Conservation (phyloP, 2,329 filamentous ascomycete genomes). For the Mycosphaerella sp. region DNA sequence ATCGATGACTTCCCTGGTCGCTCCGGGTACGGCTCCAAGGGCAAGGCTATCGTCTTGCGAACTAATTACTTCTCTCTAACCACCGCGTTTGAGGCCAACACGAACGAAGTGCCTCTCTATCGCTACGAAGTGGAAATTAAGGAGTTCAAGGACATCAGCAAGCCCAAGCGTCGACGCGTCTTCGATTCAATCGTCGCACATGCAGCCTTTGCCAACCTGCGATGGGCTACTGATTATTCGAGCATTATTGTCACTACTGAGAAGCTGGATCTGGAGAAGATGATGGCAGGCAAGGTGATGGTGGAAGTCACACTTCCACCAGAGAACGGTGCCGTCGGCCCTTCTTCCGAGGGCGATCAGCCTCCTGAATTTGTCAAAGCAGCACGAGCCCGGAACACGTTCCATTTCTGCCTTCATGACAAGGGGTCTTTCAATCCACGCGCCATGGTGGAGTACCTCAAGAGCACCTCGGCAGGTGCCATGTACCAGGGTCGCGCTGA, state of each 20-base stretch:
- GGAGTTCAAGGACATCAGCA: constrained; percentile 27
- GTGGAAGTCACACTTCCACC: constrained; percentile 31
- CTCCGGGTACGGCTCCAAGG: constrained; percentile 35
- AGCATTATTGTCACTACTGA: constrained; percentile 33
- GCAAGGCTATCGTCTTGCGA: constrained; percentile 36
- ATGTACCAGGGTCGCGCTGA: constrained; percentile 44
- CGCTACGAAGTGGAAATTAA: constrained; percentile 39
- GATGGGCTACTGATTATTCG: constrained; percentile 38
- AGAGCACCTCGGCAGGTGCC: constrained; percentile 31
- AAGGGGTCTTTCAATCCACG: constrained; percentile 33
- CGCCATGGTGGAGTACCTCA: constrained; percentile 43
- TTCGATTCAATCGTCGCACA: constrained; percentile 41
- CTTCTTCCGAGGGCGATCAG: constrained; percentile 2
- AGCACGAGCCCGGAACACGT: constrained; percentile 30
- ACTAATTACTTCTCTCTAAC: constrained; percentile 40
- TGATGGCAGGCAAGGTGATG: constrained; percentile 2
- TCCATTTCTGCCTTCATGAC: constrained; percentile 34
- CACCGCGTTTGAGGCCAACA: constrained; percentile 30
- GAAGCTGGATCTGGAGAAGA: constrained; percentile 22
- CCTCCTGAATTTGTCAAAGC: constrained; percentile 22
- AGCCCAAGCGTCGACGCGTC: constrained; percentile 44
- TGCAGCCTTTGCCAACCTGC: constrained; percentile 28
- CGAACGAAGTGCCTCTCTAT: constrained; percentile 30
- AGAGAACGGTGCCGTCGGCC: constrained; percentile 7
- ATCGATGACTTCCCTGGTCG: constrained; percentile 33